Evolutionary conservation across 805 yeast species (phyloP), one percentile per base, ranked within the genome.

Genomic region (Scheffersomyces stipitis): DNA sequence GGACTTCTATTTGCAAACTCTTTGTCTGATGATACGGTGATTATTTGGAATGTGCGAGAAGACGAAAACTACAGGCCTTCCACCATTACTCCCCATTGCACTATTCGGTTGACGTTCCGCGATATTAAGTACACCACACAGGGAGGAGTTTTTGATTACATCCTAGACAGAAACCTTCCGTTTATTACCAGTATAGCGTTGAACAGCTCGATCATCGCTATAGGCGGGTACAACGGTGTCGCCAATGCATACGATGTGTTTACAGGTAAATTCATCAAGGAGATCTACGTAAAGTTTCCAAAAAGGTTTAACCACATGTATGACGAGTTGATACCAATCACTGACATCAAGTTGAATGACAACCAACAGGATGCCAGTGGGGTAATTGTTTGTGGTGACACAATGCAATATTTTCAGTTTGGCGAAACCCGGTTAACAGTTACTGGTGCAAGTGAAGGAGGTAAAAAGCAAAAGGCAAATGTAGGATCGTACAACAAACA

Each of bases 351-450:
- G 24, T 45, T 64, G 28, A 63, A 58, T 34, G 55, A 48, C 16
- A 51, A 50, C 34, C 51, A 47, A 13, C 32, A 30, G 15, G 48
- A 53, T 3, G 46, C 65, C 5, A 55, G 54, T 26, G 80, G 80
- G 5, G 44, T 74, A 2, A 51, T 69, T 2, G 44, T 64, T 1
- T 59, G 67, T 42, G 77, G 75, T 0, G 64, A 71, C 18, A 44
- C 59, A 2, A 54, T 71, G 1, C 78, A 73, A 40, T 70, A 70
- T 44, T 75, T 75, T 45, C 69, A 65, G 37, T 68, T 72, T 56
- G 80, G 78, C 1, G 69, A 65, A 23, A 22, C 26, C 26, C 26
- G 17, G 18, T 27, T 39, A 28, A 37, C 33, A n/a, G n/a, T 40
- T 10, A 40, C 48, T 33, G 31, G 31, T n/a, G 28, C 20, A 4